A percentile compares a stretch with the other conserved stretches of the same genome.
These are phyloP conservation scores for Coelastrella sp. DNA, from an alignment of 139 green algal species.

Conservation along the genomic window DNA sequence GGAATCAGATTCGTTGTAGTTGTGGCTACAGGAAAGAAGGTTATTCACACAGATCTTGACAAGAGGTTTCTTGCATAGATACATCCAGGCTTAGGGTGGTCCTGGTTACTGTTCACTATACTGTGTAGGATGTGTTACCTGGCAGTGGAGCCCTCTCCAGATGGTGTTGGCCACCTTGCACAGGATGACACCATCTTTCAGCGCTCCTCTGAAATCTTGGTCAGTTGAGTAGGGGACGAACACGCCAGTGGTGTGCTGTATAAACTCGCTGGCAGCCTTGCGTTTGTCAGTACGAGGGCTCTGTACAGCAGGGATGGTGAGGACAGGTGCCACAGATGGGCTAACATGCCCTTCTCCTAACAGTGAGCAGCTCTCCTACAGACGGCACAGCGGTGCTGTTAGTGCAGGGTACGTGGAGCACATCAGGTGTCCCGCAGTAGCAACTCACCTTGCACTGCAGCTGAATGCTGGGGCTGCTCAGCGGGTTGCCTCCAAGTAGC, in stretches of 20 bases:
- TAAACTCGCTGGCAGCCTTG: slow-evolving; percentile 60
- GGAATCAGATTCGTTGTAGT: background rate
- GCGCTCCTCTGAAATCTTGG: slow-evolving; percentile 57
- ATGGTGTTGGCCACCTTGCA: slow-evolving; percentile 67
- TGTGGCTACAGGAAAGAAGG: background rate
- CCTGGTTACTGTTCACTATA: background rate
- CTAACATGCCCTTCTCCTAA: background rate
- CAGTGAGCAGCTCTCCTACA: background rate
- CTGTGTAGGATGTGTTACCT: background rate
- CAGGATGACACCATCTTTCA: slow-evolving; percentile 74
- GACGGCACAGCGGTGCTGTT: background rate
- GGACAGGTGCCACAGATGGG: background rate
- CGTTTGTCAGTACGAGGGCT: slow-evolving; percentile 38
- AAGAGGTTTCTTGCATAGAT: background rate
- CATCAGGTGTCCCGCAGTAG: background rate
- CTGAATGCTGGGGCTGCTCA: background rate
- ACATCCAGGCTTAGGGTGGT: background rate
- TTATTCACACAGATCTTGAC: no score
- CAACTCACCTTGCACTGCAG: slow-evolving; percentile 14
- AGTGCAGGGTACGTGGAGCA: background rate
- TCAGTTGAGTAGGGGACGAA: slow-evolving; percentile 63
- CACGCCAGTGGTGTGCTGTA: slow-evolving; percentile 60
- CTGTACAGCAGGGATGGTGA: background rate
- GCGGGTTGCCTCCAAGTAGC: background rate
- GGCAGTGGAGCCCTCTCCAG: background rate